These are phyloP conservation scores for Coniochaeta ligniaria DNA, from an alignment of 2,329 filamentous ascomycete species.

Conservation along the genomic window DNA sequence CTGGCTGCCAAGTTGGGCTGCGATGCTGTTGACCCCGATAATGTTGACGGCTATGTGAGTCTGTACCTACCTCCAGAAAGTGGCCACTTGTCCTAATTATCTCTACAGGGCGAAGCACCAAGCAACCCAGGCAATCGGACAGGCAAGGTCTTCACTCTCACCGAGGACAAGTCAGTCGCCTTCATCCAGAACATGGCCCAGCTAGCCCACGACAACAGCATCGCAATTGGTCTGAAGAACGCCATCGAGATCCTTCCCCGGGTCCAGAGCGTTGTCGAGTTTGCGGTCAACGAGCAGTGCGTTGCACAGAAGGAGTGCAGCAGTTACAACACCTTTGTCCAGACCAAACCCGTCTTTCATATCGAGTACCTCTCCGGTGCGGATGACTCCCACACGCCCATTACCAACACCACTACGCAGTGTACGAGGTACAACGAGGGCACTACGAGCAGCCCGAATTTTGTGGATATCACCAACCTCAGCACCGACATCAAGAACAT, in stretches of 20 bases:
- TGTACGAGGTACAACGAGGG: conserved; percentile 44
- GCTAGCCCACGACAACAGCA: conserved; percentile 42
- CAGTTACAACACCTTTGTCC: conserved; percentile 49
- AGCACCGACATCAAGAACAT: conserved; percentile 61
- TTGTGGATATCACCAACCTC: conserved; percentile 40
- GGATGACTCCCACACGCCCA: neutral
- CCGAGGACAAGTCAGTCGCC: conserved; percentile 44
- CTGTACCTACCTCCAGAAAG: neutral
- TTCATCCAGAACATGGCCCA: conserved; percentile 54
- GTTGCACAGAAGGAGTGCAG: conserved; percentile 45
- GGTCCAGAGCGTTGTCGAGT: conserved; percentile 45
- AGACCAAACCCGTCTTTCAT: conserved; percentile 63
- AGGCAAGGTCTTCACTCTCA: conserved; percentile 19
- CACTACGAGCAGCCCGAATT: conserved; percentile 16
- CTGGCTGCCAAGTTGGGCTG: conserved; percentile 56
- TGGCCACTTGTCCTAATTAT: neutral
- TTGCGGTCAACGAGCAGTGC: conserved; percentile 66
- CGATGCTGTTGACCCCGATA: conserved; percentile 64
- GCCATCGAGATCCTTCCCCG: conserved; percentile 49
- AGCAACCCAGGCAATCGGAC: neutral
- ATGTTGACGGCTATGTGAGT: conserved; percentile 36
- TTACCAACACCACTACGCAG: conserved; percentile 26
- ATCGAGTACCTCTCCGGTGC: conserved; percentile 55
- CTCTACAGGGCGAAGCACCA: neutral
- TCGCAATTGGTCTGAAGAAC: conserved; percentile 65